Conservation (phyloP, 2,329 filamentous ascomycete genomes). For the Paraphoma chrysanthemicola region DNA sequence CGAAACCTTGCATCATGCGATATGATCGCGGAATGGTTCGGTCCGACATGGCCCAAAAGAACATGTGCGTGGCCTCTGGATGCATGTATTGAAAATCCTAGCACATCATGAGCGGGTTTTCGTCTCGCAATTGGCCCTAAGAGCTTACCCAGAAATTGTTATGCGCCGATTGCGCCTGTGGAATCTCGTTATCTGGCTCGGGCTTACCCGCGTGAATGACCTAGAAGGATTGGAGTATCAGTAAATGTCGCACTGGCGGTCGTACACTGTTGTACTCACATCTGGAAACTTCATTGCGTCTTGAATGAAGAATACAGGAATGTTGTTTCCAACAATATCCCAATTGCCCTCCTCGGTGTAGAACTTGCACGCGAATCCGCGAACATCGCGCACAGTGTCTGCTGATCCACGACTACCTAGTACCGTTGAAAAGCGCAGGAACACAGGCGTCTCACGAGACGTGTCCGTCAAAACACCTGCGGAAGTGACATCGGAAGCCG, state of each 20-base stretch:
- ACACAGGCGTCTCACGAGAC: slow-evolving; percentile 69
- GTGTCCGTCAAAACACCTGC: slow-evolving; percentile 73
- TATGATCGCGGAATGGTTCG: slow-evolving; percentile 75
- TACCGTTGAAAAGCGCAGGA: slow-evolving; percentile 80
- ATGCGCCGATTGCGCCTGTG: slow-evolving; percentile 74
- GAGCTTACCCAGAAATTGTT: slow-evolving; percentile 64
- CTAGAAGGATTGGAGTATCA: slow-evolving; percentile 63
- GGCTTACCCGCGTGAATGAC: slow-evolving; percentile 70
- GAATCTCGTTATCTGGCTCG: slow-evolving; percentile 73
- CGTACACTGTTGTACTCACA: background rate
- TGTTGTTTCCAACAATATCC: slow-evolving; percentile 77
- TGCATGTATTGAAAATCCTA: slow-evolving; percentile 75
- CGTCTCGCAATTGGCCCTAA: background rate
- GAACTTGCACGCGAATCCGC: slow-evolving; percentile 79
- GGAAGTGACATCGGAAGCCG: slow-evolving; percentile 66
- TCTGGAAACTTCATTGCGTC: slow-evolving; percentile 67
- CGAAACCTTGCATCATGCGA: slow-evolving; percentile 87
- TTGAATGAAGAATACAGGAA: slow-evolving; percentile 78
- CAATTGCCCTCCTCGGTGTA: slow-evolving; percentile 81
- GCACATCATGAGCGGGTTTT: background rate
- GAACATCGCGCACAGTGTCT: slow-evolving; percentile 83
- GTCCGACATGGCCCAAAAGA: slow-evolving; percentile 80
- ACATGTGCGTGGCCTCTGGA: slow-evolving; percentile 78
- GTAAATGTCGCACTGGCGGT: background rate
- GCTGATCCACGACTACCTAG: slow-evolving; percentile 76